These are phyloP conservation scores for Ceratorhiza oryzae-sativae DNA, from an alignment of 1,284 basidiomycete species.

Conservation along the genomic window DNA sequence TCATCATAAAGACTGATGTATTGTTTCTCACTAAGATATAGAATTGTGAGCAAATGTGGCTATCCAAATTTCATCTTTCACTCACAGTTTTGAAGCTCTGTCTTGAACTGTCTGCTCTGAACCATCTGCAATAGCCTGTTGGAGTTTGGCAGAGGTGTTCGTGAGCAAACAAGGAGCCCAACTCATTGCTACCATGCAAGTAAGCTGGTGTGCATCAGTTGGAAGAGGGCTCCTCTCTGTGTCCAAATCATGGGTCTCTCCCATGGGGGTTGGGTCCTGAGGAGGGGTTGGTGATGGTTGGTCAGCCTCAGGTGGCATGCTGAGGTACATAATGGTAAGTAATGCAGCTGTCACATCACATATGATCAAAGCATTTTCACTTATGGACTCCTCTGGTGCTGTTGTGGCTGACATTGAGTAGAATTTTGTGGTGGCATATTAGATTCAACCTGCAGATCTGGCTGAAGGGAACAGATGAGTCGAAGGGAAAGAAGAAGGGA, in stretches of 20 bases:
- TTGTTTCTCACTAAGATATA: neutral
- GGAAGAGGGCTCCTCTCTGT: neutral
- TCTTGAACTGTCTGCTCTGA: slow-evolving; percentile 10
- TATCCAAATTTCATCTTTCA: neutral
- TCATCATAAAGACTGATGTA: neutral
- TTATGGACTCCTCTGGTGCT: no score
- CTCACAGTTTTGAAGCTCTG: neutral
- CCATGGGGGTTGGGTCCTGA: neutral
- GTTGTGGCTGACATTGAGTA: no score
- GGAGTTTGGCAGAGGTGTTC: neutral
- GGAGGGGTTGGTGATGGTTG: neutral
- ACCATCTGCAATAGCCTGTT: neutral
- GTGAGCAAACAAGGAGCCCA: neutral
- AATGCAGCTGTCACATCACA: no score
- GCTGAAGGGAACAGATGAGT: no score
- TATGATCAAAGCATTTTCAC: no score
- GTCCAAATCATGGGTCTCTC: neutral
- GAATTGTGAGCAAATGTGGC: neutral
- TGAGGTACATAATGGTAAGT: no score
- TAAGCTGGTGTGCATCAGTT: slow-evolving; percentile 7
- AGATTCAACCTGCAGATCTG: no score
- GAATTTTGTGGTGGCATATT: no score
- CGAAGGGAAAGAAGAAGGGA: no score
- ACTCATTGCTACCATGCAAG: slow-evolving; percentile 14
- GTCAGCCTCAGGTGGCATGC: no score